phyloP scores from a whole-genome alignment of 2,329 filamentous ascomycete genomes.

The Biscogniauxia mediterranea region DNA sequence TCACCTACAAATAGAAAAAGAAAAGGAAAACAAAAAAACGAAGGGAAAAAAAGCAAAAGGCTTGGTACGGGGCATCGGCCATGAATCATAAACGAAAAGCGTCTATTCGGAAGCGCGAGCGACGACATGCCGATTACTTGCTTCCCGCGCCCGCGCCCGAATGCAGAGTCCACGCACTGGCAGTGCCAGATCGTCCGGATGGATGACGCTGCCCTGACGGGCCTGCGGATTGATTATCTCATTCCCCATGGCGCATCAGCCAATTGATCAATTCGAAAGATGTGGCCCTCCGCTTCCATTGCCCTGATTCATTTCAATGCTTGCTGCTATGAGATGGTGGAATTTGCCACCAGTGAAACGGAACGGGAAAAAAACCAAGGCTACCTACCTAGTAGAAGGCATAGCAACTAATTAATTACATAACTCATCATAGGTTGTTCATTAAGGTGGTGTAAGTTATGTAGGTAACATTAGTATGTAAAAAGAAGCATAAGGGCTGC shows the following conservation, averaged over 20 bases:
- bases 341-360: not conserved
- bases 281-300: not conserved
- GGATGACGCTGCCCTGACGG: not conserved
- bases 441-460: no score
- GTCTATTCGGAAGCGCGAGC: no score
- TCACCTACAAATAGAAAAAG: no score
- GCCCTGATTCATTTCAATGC: not conserved
- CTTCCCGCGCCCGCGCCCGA: not conserved
- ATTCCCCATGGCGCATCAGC: not conserved
- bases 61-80: no score
- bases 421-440: no score
- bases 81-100: no score
- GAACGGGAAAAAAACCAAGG: not conserved
- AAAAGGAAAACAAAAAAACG: no score
- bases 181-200: not conserved
- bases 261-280: not conserved
- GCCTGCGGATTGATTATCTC: not conserved
- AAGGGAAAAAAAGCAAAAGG: no score
- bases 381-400: not conserved
- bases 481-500: no score
- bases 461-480: no score
- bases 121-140: not conserved
- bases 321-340: not conserved
- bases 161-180: not conserved
- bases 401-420: not conserved